Percentiles rank a stretch among this genome's conserved stretches.
Conservation (phyloP, 768 basidiomycete species). For the Gautieria morchelliformis region DNA sequence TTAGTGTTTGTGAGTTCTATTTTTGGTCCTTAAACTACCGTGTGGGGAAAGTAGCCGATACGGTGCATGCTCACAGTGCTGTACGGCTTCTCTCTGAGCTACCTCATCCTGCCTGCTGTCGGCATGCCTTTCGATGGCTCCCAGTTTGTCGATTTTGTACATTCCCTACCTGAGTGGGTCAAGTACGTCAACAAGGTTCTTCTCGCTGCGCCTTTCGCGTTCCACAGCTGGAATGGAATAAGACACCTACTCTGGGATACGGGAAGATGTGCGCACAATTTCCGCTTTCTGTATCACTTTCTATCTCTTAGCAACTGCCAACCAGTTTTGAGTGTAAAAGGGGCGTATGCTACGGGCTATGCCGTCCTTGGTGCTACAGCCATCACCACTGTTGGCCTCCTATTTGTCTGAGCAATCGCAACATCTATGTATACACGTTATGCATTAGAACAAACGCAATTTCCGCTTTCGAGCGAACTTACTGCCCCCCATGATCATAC, state of each 20-base stretch:
- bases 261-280: slow-evolving; percentile 62
- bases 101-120: slow-evolving; percentile 66
- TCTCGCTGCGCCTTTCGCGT: slow-evolving; percentile 82
- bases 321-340: slow-evolving; percentile 71
- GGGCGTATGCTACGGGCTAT: slow-evolving; percentile 75
- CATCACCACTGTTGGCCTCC: slow-evolving; percentile 61
- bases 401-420: slow-evolving; percentile 29
- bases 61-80: slow-evolving; percentile 42
- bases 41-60: neutral
- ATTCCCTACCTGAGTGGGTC: slow-evolving; percentile 61
- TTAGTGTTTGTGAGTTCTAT: slow-evolving; percentile 59
- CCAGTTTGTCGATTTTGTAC: slow-evolving; percentile 63
- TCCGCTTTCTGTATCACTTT: neutral
- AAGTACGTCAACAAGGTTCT: slow-evolving; percentile 71
- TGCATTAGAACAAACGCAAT: neutral
- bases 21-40: neutral
- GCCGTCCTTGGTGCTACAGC: slow-evolving; percentile 73
- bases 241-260: slow-evolving; percentile 88
- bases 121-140: slow-evolving; percentile 63
- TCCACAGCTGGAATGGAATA: slow-evolving; percentile 84
- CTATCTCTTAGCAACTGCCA: slow-evolving; percentile 1
- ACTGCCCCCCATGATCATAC: neutral
- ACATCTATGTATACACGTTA: neutral
- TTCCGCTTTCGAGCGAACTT: neutral
- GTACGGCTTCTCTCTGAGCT: slow-evolving; percentile 80